Base-by-base conservation (phyloP, 2,329 filamentous ascomycete species). In the Myriangium duriaei region DNA sequence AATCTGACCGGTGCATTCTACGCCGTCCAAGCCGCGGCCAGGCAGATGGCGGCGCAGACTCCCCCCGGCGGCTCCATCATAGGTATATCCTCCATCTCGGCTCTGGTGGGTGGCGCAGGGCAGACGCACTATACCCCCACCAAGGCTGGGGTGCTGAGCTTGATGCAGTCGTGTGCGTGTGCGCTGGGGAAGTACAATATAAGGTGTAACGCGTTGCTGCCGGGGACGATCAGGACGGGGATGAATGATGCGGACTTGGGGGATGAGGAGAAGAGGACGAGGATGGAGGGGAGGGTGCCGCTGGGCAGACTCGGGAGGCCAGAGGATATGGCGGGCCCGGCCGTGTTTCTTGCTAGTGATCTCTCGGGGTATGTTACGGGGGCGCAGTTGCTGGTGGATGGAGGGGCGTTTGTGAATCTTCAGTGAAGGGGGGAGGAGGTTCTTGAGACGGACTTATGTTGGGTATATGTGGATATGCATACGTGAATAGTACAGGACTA, bases 1-100 rank as follows among this genome's bases (percentile, higher is more conserved):
- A 94, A 94, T 61, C 75, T 94, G 47, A 76, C 79, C 48, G 86
- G 86, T 31, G 81, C 85, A n/a, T 93, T 92, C 64, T 87, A 86
- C 63, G 71, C 82, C 24, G 79, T 81, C 14, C 86, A 93, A 65
- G 82, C 85, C 0, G 86, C 84, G 2, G 85, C 83, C 1, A 72
- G 78, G 2, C 83, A 91, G 56, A 91, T 94, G 81, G 76, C 79
- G 0, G 61, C 60, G 21, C 74, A 77, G 0, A 39, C 44, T 12
- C 54, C 54, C 16, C 59, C 72, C 0, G 83, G 85, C 11, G 86
- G 86, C 21, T 79, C 74, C 50, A 91, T 94, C 51, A 88, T 86
- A 47, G 81, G 73, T 38, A 68, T 87, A 28, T 79, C 73, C 5
- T 81, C 75, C 47, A 83, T 86, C 51, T 76, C 71, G 12, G 81